Evolutionary conservation across 495 filamentous ascomycete species (phyloP), one percentile per base, ranked within the genome.

Genomic region (Platismatia glauca): DNA sequence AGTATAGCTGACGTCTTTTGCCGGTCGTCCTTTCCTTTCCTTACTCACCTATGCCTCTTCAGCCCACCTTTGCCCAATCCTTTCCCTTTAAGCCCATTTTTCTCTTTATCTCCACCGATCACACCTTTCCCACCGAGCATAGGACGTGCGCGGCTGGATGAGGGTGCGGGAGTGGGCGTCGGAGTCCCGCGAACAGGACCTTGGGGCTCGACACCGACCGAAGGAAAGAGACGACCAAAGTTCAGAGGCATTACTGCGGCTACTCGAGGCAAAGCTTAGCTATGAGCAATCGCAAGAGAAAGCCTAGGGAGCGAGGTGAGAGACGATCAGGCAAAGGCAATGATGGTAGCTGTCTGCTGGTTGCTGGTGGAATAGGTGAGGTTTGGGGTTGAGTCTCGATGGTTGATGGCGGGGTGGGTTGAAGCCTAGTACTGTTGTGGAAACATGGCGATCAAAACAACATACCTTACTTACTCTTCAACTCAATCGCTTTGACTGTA

Each of bases 51-150:
- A 58, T 69, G 67, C 12, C 67, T 52, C 41, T 56, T 61, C 24
- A 64, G 33, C 6, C 67, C 66, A 20, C 37, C 55, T 24, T 67
- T 64, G 8, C 68, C 68, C 27, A 71, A n/a, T 0, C 69, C 69
- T 52, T 62, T 55, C 33, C 72, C 61, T 31, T 69, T 43, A 22
- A 58, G 20, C 60, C 73, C 71, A 38, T 39, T 16, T 4, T 59
- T 64, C 15, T 46, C 57, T 39, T 70, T 70, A 7, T 66, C 66
- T 0, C 63, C 64, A 20, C 53, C 58, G 15, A 67, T 48, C 11
- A 46, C 55, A 18, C 59, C 64, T 38, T 63, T 66, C 12, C 64
- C 70, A 31, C 58, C 67, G 29, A 68, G 60, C 66, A 58, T 18
- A 16, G 53, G 39, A 20, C 61, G 38, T 39, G 46, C 13, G 6